Base-by-base conservation (phyloP, 2,329 filamentous ascomycete species). In the Phyllosticta capitalensis region DNA sequence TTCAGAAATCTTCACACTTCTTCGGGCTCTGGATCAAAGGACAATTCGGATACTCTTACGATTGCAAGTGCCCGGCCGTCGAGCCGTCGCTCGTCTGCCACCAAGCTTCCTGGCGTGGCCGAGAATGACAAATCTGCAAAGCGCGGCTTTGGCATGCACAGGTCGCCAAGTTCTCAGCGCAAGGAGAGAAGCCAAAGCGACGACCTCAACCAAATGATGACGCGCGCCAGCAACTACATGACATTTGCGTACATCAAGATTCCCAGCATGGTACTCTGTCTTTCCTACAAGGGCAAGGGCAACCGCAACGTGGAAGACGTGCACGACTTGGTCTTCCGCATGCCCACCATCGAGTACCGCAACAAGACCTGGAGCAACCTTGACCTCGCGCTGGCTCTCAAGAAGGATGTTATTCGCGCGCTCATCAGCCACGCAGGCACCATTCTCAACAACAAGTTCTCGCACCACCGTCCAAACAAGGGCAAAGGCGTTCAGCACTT, bases 341-440 rank as follows among this genome's bases (percentile, higher is more conserved):
- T 99, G 75, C 94, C 94, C 3, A 88, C 89, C 1, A 86, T 99
- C 53, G 94, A 99, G 72, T 97, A 96, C 76, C 85, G 90, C 64
- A 99, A 99, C 80, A 99, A 99, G 79, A 97, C 92, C 9, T 99
- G 94, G 94, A 96, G 91, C 6, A 99, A 97, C 71, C 82, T 99
- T 6, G 94, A 99, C 68, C 83, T 99, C 9, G 92, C 92, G 0
- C 80, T 97, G 54, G 88, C 91, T 14, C 81, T 99, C 58, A 97
- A 99, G 77, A 95, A 92, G 70, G 92, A 95, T 53, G 89, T 97
- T 61, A 90, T 96, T 69, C 89, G 91, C 68, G 92, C 94, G 0
- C 81, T 99, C 52, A 95, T 99, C 67, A 94, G 90, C 1, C 94
- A 99, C 69, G 92, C 92, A 0, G 94, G 94, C 38, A 91, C 94